Base-by-base conservation (phyloP, 192 early-diverging fungal species). In the Phycomyces nitens region DNA sequence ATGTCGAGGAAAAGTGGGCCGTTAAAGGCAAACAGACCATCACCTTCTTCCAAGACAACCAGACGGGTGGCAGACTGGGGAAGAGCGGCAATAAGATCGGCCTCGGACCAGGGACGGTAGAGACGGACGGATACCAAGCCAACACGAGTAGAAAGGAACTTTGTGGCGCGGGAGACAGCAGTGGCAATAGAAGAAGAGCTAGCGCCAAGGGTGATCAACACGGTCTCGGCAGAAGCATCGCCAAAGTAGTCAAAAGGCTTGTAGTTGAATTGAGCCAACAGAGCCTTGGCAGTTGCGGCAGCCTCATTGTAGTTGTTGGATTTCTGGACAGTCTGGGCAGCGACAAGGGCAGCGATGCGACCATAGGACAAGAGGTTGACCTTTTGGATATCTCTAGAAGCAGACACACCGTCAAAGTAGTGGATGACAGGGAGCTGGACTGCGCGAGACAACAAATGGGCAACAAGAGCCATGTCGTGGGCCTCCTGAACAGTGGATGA, bases 161-260 rank as follows among this genome's bases (percentile, higher is more conserved):
- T 64, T 39, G 75, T 44, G 5, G 85, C 58, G 27, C 58, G 59
- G 10, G 74, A 64, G 34, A 90, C 81, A 22, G 86, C 79, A 16
- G 79, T 51, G 53, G 84, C 69, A 43, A 84, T 80, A 47, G 77
- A 63, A 38, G 56, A 54, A 18, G 83, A 75, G 23, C 79, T 79
- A 27, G 85, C 76, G 21, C 93, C 93, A 29, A 94, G 76, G 15
- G 90, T 76, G 0, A 95, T 88, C 60, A 96, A 79, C 20, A 97
- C 89, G 11, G 83, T 82, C 66, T 91, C 85, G 7, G 96, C 87
- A 66, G 81, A 67, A 8, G 69, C 29, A 44, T 80, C 72, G 42
- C 96, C 96, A 68, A 73, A 64, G 79, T 97, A 98, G 74, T 93
- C 93, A 77, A 96, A 89, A 20, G 82, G 73, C 56, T 82, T 68